Evolutionary conservation across 331 rosid species (phyloP), one percentile per base, ranked within the genome.

Genomic region (Prunus yedoensis): DNA sequence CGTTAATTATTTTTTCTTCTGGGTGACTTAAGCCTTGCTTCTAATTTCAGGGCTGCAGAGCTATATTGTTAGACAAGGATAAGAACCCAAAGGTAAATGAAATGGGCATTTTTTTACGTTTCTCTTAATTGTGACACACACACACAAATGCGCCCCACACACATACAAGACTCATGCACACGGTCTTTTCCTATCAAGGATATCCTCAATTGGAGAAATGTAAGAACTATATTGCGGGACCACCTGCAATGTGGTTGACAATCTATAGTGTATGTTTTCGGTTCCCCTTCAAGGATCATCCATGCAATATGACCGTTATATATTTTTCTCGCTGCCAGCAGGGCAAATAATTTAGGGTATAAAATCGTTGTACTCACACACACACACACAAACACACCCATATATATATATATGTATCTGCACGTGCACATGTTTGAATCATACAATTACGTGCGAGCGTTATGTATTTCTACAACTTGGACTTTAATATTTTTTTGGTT

Each of bases 21-120:
- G 51, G 27, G n/a, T 74, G 63, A 77, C 75, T 45, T 54, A 43
- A 54, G 79, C 25, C 30, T 38, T 28, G 58, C 80, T 71, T 28
- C 70, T 66, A 67, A 35, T 58, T 88, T 85, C 89, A 95, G 99
- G 97, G 99, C 72, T 92, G 96, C 77, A 85, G 99, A 91, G 99
- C 99, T 83, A 74, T 95, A 80, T 77, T 95, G 72, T 60, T 89
- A 78, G 99, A 92, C 73, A 92, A 95, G 74, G 97, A 95, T 72
- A 88, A 77, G 85, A 95, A 92, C 71, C 99, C 99, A 3, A 92
- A 92, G 99, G 99, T 94, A 77, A 61, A 61, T 61, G 41, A 10
- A 38, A 73, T 23, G 60, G 14, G n/a, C 51, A n/a, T 60, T 73
- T n/a, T 20, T n/a, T 59, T 69, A 69, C 17, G 63, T 47, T 73